These are phyloP conservation scores for Misopates orontium DNA, from an alignment of 257 asterid species.

Conservation along the genomic window DNA sequence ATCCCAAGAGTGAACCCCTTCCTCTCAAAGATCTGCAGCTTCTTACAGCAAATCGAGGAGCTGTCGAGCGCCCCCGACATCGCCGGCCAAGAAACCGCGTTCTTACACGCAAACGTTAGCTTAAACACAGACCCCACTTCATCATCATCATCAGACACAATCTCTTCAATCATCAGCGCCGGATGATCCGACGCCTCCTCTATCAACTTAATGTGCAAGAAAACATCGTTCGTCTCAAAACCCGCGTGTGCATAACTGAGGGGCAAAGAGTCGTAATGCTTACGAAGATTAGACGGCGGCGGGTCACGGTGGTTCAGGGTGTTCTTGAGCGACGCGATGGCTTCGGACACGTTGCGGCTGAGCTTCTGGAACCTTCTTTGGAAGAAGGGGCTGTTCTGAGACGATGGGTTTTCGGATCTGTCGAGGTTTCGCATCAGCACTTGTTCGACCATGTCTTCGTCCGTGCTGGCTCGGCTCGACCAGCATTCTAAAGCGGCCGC, in stretches of 20 bases:
- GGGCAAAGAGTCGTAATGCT: conserved; percentile 94
- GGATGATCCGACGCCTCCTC: conserved; percentile 85
- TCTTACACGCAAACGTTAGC: conserved; percentile 91
- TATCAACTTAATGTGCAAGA: conserved; percentile 85
- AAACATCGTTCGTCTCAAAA: conserved; percentile 96
- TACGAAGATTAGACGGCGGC: conserved; percentile 81
- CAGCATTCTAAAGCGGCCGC: conserved; percentile 97
- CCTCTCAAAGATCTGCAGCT: conserved; percentile 91
- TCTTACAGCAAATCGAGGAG: conserved; percentile 83
- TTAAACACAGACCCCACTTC: conserved; percentile 59
- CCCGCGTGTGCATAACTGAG: conserved; percentile 91
- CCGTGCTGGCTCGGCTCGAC: conserved; percentile 86
- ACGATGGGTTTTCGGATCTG: conserved; percentile 64
- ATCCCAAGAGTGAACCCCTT: conserved; percentile 86
- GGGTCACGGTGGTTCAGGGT: conserved; percentile 70
- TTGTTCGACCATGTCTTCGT: conserved; percentile 93
- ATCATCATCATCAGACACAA: conserved; percentile 55
- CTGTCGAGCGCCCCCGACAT: conserved; percentile 90
- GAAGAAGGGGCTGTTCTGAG: conserved; percentile 64
- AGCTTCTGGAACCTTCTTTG: conserved; percentile 82
- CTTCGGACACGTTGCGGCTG: conserved; percentile 91
- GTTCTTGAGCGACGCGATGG: conserved; percentile 87
- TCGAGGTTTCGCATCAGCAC: conserved; percentile 79
- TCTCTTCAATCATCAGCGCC: conserved; percentile 74
- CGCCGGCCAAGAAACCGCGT: conserved; percentile 85